These are phyloP conservation scores for Moringa oleifera DNA, from an alignment of 345 rosid species.

Conservation along the genomic window DNA sequence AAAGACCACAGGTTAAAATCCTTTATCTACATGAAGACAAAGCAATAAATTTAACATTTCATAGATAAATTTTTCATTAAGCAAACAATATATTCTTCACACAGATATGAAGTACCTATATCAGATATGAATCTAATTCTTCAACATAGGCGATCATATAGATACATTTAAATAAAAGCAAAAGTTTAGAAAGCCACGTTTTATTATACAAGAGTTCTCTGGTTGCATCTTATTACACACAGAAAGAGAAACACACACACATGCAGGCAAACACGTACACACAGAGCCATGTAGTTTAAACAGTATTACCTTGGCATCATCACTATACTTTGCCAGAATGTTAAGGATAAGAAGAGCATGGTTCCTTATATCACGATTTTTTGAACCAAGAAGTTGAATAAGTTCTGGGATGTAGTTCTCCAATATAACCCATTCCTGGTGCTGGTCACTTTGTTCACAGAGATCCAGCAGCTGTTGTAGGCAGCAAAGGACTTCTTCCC, in stretches of 20 bases:
- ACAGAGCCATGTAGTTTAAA: background rate
- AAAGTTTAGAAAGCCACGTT: background rate
- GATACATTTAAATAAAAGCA: background rate
- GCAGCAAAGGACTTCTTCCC: slow-evolving; percentile 41
- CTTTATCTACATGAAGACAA: background rate
- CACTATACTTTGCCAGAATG: slow-evolving; percentile 40
- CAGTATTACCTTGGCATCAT: slow-evolving; percentile 56
- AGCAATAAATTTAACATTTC: background rate
- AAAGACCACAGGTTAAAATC: background rate
- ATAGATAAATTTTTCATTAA: too few relatives aligned
- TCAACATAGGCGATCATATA: background rate
- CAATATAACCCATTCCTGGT: slow-evolving; percentile 58
- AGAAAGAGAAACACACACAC: too few relatives aligned
- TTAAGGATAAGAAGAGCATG: slow-evolving; percentile 39
- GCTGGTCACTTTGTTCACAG: slow-evolving; percentile 49
- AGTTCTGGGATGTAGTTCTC: slow-evolving; percentile 55
- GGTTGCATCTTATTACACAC: background rate
- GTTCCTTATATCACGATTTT: slow-evolving; percentile 36
- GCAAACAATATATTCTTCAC: background rate
- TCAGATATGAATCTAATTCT: background rate
- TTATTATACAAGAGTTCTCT: background rate
- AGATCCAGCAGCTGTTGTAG: slow-evolving; percentile 49
- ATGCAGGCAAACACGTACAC: background rate
- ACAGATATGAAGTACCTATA: background rate
- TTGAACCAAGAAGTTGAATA: slow-evolving; percentile 40